Conservation (phyloP, 306 rosid genomes). For the Fagus crenata region DNA sequence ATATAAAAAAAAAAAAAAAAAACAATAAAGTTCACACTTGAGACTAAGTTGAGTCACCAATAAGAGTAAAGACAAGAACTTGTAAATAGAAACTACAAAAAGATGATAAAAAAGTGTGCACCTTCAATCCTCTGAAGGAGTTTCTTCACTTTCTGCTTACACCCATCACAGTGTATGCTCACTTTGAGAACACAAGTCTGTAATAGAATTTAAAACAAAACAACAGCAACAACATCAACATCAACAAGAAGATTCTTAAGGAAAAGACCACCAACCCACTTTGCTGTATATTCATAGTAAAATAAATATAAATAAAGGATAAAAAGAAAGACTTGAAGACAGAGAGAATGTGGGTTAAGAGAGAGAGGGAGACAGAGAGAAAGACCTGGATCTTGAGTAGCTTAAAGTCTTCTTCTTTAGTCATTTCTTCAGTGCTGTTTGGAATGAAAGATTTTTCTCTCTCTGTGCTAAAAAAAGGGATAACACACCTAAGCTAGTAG, state of each 20-base stretch:
- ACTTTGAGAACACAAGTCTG: constrained; percentile 93
- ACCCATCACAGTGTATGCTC: constrained; percentile 97
- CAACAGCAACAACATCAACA: constrained; percentile 34
- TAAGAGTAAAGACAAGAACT: constrained; percentile 27
- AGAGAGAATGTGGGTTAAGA: constrained; percentile 35
- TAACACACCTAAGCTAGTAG: constrained; percentile 21
- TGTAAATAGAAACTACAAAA: constrained; percentile 2
- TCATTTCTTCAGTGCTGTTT: constrained; percentile 74
- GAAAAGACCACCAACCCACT: constrained; percentile 42
- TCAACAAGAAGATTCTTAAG: constrained; percentile 39
- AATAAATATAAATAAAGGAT: not conserved
- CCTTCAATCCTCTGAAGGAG: constrained; percentile 97
- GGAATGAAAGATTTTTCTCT: constrained; percentile 33
- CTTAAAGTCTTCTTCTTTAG: constrained; percentile 93
- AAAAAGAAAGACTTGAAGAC: constrained; percentile 19
- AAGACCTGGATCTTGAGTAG: constrained; percentile 93
- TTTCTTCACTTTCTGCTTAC: constrained; percentile 97
- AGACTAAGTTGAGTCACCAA: constrained; percentile 14
- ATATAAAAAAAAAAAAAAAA: not conserved
- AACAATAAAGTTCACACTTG: constrained; percentile 4
- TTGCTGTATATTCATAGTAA: constrained; percentile 21
- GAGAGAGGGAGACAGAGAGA: not conserved
- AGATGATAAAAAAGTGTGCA: constrained; percentile 30
- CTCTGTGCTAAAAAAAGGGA: constrained; percentile 30
- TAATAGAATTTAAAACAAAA: constrained; percentile 27